Evolutionary conservation across 2,329 filamentous ascomycete species (phyloP).

Genomic region (Didymella keratinophila): DNA sequence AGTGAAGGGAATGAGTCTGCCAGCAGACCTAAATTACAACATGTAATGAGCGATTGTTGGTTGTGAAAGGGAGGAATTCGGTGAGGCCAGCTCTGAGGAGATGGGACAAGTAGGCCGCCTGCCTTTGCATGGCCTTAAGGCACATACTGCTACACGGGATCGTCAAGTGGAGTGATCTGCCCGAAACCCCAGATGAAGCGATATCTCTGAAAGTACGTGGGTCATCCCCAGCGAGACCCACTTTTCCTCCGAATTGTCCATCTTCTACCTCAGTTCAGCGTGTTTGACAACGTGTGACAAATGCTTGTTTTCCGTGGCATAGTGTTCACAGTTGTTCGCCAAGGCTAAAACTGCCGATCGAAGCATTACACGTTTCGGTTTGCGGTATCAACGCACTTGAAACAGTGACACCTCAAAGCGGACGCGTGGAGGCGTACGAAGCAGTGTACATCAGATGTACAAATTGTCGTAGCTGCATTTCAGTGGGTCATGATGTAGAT

Average conservation of each 20-base stretch:
- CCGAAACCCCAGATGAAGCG: slow-evolving; percentile 17
- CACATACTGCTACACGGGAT: neutral
- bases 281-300: slow-evolving; percentile 9
- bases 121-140: neutral
- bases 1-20: slow-evolving; percentile 28
- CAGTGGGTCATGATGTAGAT: neutral
- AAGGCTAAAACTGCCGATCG: neutral
- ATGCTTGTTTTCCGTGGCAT: neutral
- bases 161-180: neutral
- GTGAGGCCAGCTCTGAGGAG: slow-evolving; percentile 5
- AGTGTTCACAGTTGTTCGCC: neutral
- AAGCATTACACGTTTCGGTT: slow-evolving; percentile 1
- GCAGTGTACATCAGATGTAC: neutral
- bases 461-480: neutral
- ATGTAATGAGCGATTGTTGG: neutral
- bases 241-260: neutral
- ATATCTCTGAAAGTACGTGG: neutral
- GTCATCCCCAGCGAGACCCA: neutral
- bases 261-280: neutral
- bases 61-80: neutral
- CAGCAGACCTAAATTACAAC: slow-evolving; percentile 31
- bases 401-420: neutral
- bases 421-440: slow-evolving; percentile 5
- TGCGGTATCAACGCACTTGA: neutral
- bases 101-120: neutral